These are phyloP conservation scores for Catharanthus roseus DNA, from an alignment of 257 asterid species.

Conservation along the genomic window DNA sequence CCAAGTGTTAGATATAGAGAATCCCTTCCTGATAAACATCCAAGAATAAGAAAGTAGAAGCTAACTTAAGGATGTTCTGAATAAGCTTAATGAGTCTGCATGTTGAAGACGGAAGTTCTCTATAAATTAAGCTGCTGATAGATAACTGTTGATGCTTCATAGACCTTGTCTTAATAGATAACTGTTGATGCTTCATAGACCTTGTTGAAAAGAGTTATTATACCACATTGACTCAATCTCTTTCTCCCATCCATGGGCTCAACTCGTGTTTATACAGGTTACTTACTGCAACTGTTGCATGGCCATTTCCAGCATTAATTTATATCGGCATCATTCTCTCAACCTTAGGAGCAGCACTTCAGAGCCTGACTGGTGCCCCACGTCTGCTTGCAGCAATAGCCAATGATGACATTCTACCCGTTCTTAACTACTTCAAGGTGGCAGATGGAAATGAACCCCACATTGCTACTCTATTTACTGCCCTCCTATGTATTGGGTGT, in stretches of 20 bases:
- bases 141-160: not conserved
- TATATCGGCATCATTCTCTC: constrained; percentile 93
- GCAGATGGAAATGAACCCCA: constrained; percentile 90
- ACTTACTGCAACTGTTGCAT: constrained; percentile 94
- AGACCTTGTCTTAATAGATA: too few species aligned
- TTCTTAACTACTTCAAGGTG: constrained; percentile 89
- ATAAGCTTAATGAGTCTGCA: too few species aligned
- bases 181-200: not conserved
- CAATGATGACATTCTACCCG: constrained; percentile 94
- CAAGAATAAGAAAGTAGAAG: too few species aligned
- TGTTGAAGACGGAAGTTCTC: not conserved
- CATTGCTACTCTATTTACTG: constrained; percentile 85
- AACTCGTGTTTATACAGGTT: constrained; percentile 62
- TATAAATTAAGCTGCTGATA: not conserved
- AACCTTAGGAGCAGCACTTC: constrained; percentile 98
- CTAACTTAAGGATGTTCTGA: too few species aligned
- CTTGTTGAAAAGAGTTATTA: constrained; percentile 3
- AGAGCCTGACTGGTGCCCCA: constrained; percentile 96
- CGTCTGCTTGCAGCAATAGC: constrained; percentile 99
- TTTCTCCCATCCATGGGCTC: constrained; percentile 21
- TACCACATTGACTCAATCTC: not conserved
- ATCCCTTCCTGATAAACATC: too few species aligned
- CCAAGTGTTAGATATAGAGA: too few species aligned
- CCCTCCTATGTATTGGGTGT: constrained; percentile 86
- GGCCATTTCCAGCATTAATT: constrained; percentile 90